Evolutionary conservation across 768 basidiomycete species (phyloP).

Genomic region (Rhodocollybia butyracea): DNA sequence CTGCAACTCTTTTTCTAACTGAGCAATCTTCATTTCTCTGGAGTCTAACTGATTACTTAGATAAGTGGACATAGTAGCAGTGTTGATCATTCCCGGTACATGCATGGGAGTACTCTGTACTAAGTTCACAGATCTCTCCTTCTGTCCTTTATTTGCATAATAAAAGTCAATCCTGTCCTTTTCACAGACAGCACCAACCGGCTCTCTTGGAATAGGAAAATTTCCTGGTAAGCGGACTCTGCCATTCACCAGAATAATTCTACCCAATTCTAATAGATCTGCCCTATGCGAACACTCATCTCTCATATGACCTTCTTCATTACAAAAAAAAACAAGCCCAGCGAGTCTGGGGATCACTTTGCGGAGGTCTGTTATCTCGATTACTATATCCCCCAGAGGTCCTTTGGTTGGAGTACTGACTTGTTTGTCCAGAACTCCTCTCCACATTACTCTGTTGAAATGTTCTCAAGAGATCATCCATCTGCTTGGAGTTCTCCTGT

Average conservation of each 20-base stretch:
- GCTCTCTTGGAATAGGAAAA: background rate
- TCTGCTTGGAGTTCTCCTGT: background rate
- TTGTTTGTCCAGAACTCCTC: background rate
- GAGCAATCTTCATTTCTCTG: background rate
- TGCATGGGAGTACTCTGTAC: background rate
- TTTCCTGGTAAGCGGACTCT: background rate
- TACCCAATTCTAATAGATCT: background rate
- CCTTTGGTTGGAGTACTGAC: background rate
- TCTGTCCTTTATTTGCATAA: background rate
- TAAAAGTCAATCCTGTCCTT: background rate
- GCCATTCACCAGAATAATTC: background rate
- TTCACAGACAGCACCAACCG: constrained; percentile 1
- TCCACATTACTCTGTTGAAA: background rate
- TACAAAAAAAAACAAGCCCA: background rate
- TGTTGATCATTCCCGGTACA: background rate
- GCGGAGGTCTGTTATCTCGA: background rate
- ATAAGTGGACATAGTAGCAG: background rate
- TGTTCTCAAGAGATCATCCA: background rate
- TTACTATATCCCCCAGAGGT: background rate
- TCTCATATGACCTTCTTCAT: background rate
- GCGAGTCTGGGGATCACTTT: background rate
- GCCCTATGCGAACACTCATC: background rate
- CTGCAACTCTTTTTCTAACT: background rate
- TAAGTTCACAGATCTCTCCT: background rate
- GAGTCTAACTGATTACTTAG: background rate